Base-by-base conservation (phyloP, 108 stramenopile species). In the Cylindrotheca fusiformis region DNA sequence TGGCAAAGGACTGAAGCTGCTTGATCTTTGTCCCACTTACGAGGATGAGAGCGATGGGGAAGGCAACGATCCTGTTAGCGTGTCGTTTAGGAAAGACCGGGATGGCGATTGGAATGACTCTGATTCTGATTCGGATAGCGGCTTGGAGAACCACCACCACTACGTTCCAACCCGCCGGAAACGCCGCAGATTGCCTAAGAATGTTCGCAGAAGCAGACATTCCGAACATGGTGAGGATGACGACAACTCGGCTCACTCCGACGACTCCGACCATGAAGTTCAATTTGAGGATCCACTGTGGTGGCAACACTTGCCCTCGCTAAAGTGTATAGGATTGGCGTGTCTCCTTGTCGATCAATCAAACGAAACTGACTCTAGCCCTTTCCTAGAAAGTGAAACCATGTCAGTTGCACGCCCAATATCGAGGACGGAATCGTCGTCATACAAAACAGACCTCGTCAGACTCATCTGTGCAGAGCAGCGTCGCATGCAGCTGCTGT, bases 281-380 rank as follows among this genome's bases (percentile, higher is more conserved):
- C 85, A 90, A 65, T 96, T 96, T 52, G 95, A 96, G 67, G 93
- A 96, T 58, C 93, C 95, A 0, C 41, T 65, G 6, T 96, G 93
- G 93, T 94, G 91, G 91, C 76, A 90, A 48, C 80, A 78, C 64
- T 60, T 96, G 12, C 91, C 93, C 6, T 80, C 83, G 10, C 68
- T 96, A 47, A 96, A 96, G 70, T 90, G 87, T 47, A 85, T 96
- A 46, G 95, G 95, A 3, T 65, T 96, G 21, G 85, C 82, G 4
- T 79, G 84, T 36, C 66, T 87, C 18, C 48, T 93, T 5, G 71
- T 87, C 0, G 86, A 91, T 48, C 52, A 60, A 45, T 64, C 76
- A 45, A 33, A 71, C 32, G 48, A 53, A 32, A 23, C 60, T 52
- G 45, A 64, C 64, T 18, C 45, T 22, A 27, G 17, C 47, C n/a